Percentiles rank a stretch among this genome's conserved stretches.
Evolutionary conservation across 2,329 filamentous ascomycete species (phyloP).

Genomic region (Eurotiales sp.): DNA sequence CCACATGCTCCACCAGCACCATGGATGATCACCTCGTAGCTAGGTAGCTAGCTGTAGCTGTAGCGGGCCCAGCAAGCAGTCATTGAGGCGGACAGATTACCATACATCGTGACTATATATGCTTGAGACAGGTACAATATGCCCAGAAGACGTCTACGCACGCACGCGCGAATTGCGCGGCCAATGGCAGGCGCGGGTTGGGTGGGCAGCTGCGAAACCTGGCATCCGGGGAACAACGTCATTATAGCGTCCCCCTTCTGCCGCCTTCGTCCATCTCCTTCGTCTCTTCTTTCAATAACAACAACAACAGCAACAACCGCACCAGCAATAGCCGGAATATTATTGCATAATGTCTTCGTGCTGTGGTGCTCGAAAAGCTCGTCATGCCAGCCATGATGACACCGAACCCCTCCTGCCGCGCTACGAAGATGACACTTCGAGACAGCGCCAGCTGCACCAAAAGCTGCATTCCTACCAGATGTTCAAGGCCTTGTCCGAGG

Average conservation of each 20-base stretch:
- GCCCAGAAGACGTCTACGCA: too few species aligned
- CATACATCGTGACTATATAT: too few species aligned
- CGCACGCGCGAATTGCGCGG: background rate
- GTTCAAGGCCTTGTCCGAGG: conserved; percentile 72
- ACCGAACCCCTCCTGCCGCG: conserved; percentile 76
- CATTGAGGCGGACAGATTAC: too few species aligned
- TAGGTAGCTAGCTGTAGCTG: too few species aligned
- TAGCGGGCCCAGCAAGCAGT: too few species aligned
- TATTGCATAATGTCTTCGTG: conserved; percentile 56
- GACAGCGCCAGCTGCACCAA: conserved; percentile 75
- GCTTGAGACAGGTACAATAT: too few species aligned
- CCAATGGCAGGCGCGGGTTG: background rate
- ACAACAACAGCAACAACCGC: too few species aligned
- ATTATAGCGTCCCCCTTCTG: background rate
- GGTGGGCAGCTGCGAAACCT: conserved; percentile 8
- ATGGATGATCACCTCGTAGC: too few species aligned
- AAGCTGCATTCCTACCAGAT: conserved; percentile 95
- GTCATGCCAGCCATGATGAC: conserved; percentile 50
- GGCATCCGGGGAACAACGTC: conserved; percentile 9
- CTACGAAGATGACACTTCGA: conserved; percentile 68
- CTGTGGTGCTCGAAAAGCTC: conserved; percentile 55
- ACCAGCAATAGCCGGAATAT: too few species aligned
- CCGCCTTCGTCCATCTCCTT: background rate
- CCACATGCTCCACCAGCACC: too few species aligned
- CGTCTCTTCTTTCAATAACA: too few species aligned